phyloP scores from a whole-genome alignment of 2,329 filamentous ascomycete genomes.

The Hirsutella rhossiliensis region DNA sequence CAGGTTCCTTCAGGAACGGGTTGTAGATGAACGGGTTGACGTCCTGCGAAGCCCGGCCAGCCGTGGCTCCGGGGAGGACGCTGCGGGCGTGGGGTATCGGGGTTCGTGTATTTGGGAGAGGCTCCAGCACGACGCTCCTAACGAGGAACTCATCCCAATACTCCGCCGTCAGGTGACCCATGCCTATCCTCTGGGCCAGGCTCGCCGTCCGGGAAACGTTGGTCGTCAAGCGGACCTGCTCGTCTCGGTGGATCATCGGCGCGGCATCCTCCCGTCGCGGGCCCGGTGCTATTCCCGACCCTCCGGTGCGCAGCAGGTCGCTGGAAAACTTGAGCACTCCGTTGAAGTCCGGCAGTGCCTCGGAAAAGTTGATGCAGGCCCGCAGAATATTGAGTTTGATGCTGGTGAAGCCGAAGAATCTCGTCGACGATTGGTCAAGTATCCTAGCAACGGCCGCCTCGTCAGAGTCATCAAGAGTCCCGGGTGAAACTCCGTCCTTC shows the following conservation, averaged over 20 bases:
- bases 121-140: slow-evolving; percentile 60
- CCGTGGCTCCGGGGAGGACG: slow-evolving; percentile 36
- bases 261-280: slow-evolving; percentile 56
- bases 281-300: slow-evolving; percentile 65
- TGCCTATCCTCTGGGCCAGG: slow-evolving; percentile 63
- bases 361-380: slow-evolving; percentile 86
- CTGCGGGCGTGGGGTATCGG: slow-evolving; percentile 54
- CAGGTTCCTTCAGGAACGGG: slow-evolving; percentile 64
- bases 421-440: slow-evolving; percentile 40
- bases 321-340: slow-evolving; percentile 84
- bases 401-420: slow-evolving; percentile 64
- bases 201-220: slow-evolving; percentile 77
- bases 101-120: slow-evolving; percentile 43
- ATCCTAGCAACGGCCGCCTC: slow-evolving; percentile 44
- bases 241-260: slow-evolving; percentile 62
- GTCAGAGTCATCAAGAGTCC: slow-evolving; percentile 31
- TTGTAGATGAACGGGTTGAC: slow-evolving; percentile 91
- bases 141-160: slow-evolving; percentile 98
- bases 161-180: slow-evolving; percentile 59
- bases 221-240: slow-evolving; percentile 72
- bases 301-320: slow-evolving; percentile 70
- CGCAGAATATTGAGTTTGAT: slow-evolving; percentile 80
- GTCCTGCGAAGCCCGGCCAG: slow-evolving; percentile 42
- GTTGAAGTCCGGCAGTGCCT: slow-evolving; percentile 82
- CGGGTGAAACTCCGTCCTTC: slow-evolving; percentile 8